These are phyloP conservation scores for Auricularia cornea DNA, from an alignment of 768 basidiomycete species.

Conservation along the genomic window DNA sequence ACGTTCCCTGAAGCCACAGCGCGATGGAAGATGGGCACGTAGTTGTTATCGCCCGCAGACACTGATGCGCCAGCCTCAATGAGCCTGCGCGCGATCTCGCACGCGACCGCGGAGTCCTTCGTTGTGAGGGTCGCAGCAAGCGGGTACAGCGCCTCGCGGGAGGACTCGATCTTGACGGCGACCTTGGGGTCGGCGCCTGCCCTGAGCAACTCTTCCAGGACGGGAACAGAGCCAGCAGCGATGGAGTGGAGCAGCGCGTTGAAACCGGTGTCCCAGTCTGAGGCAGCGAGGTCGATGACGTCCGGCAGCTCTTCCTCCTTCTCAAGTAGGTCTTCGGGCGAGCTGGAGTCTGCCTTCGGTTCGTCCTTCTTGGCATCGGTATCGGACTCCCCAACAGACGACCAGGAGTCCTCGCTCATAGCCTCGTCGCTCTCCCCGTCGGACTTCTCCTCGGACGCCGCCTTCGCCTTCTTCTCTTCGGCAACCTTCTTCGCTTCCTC, in stretches of 20 bases:
- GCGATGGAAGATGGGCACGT: conserved; percentile 25
- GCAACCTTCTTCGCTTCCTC: conserved; percentile 3
- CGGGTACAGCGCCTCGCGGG: conserved; percentile 18
- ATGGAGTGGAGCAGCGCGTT: conserved; percentile 46
- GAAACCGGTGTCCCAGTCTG: conserved; percentile 54
- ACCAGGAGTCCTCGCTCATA: conserved; percentile 48
- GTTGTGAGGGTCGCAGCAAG: conserved; percentile 21
- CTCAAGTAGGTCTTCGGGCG: conserved; percentile 31
- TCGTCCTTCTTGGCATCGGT: conserved; percentile 6
- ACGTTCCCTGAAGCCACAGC: conserved; percentile 17
- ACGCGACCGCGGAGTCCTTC: conserved; percentile 14
- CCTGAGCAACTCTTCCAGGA: conserved; percentile 38
- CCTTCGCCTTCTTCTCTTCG: conserved; percentile 6
- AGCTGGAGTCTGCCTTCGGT: background rate
- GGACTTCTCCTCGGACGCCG: conserved; percentile 15
- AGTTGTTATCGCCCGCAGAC: conserved; percentile 19
- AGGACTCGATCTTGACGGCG: conserved; percentile 23
- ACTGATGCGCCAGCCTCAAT: conserved; percentile 21
- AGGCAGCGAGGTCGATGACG: conserved; percentile 42
- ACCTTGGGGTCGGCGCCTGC: conserved; percentile 40
- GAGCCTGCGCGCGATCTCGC: conserved; percentile 20
- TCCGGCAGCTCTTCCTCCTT: conserved; percentile 44
- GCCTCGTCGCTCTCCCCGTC: conserved; percentile 8
- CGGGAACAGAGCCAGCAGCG: conserved; percentile 35
- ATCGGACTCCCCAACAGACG: conserved; percentile 24